These are phyloP conservation scores for Priceomyces haplophilus DNA, from an alignment of 805 yeast genomes.

Conservation along the genomic window DNA sequence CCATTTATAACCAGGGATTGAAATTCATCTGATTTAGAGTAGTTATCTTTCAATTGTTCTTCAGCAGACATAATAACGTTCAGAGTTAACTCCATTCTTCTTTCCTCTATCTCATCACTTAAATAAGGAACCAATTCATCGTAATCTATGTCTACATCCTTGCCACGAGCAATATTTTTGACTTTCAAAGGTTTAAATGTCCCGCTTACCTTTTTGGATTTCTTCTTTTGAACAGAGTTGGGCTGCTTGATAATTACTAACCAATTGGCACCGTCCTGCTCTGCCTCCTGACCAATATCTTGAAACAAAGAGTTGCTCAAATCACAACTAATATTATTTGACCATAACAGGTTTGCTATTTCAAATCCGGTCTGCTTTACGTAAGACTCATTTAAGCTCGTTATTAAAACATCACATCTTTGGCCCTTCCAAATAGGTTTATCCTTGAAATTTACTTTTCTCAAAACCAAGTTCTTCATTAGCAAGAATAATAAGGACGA, in stretches of 20 bases:
- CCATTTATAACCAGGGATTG: constrained; percentile 15
- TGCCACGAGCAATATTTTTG: constrained; percentile 54
- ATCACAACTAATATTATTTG: constrained; percentile 76
- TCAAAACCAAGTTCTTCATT: constrained; percentile 26
- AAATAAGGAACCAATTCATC: constrained; percentile 53
- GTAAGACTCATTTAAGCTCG: constrained; percentile 58
- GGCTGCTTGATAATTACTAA: constrained; percentile 75
- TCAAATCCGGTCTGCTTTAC: constrained; percentile 62
- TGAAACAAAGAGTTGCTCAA: constrained; percentile 28
- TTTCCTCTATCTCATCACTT: constrained; percentile 24
- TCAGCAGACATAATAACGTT: background rate
- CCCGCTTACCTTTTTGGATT: constrained; percentile 17
- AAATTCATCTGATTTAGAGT: constrained; percentile 7
- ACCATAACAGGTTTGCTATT: constrained; percentile 68
- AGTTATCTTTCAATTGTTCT: constrained; percentile 7
- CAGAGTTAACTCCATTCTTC: constrained; percentile 15
- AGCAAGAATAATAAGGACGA: constrained; percentile 38
- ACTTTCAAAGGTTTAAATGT: constrained; percentile 76
- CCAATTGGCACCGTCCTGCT: constrained; percentile 70
- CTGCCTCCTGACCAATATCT: constrained; percentile 71
- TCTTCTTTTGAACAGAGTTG: constrained; percentile 23
- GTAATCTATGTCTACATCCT: constrained; percentile 70
- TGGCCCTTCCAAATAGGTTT: constrained; percentile 25
- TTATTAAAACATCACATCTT: constrained; percentile 79
- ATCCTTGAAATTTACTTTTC: constrained; percentile 13